Percentiles rank a stretch among this genome's conserved stretches.
Evolutionary conservation across 2,329 filamentous ascomycete species (phyloP).

Genomic region (Trichoderma asperellum): DNA sequence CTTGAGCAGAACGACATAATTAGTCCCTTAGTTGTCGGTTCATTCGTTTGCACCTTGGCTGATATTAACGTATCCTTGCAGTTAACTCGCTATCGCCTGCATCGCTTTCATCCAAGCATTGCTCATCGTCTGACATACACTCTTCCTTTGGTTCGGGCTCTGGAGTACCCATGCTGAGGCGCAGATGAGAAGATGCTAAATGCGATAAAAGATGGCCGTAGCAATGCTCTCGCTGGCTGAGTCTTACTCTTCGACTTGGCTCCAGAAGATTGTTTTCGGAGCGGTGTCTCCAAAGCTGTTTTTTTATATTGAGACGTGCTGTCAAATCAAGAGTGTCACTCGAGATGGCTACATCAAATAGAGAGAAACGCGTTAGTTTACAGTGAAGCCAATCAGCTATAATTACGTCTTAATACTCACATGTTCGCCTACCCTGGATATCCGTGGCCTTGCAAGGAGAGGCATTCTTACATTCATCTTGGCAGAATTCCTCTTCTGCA

Average conservation of each 20-base stretch:
- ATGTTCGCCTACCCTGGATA: background rate
- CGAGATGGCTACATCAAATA: background rate
- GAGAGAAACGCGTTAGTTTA: background rate
- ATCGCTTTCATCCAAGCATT: background rate
- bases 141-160: background rate
- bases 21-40: background rate
- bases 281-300: slow-evolving; percentile 12
- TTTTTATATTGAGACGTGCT: background rate
- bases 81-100: no score
- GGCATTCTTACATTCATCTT: background rate
- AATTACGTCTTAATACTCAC: background rate
- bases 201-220: background rate
- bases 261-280: slow-evolving; percentile 13
- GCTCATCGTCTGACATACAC: background rate
- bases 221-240: background rate
- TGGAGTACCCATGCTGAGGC: background rate
- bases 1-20: background rate
- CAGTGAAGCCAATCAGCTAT: background rate
- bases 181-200: background rate
- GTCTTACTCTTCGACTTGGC: background rate
- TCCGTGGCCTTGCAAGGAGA: background rate
- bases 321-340: background rate
- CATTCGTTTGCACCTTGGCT: background rate
- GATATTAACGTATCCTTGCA: background rate
- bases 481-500: background rate